Base-by-base conservation (phyloP, 768 basidiomycete genomes). In the Rhizopogon vinicolor region DNA sequence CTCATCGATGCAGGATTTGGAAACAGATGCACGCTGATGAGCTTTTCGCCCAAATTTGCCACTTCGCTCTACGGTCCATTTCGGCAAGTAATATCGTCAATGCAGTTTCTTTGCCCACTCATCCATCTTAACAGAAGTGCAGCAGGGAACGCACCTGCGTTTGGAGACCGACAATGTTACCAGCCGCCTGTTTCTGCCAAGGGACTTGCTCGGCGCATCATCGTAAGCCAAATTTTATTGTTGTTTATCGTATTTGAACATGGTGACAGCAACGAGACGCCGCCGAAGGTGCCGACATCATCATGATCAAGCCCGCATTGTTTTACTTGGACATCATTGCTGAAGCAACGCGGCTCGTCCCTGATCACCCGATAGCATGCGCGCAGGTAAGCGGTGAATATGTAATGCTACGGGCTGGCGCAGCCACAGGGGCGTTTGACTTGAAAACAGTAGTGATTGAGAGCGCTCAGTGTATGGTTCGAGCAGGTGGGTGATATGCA, bases 41-140 rank as follows among this genome's bases (percentile, higher is more conserved):
- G 87, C 46, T 99, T 98, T 68, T 90, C 91, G 7, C 96, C 96
- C 56, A 99, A 99, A 71, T 99, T 99, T 63, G 94, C 96, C 6
- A 25, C 22, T 25, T 25, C 22, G 22, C 22, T 25, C 22, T 25
- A 25, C 95, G 92, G 63, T 80, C 83, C 13, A 70, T 97, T 55
- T 97, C 95, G 68, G 93, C 13, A 16, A 7, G 35, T 28, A 25
- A 22, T 9, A 33, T 19, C 4, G 31, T 31, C 7, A 7, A 31
- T 6, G 9, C 7, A 31, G 2, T 9, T 25, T 25, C 3, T 31
- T 31, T 31, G 31, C 62, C 82, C 84, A 5, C 69, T 98, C 56
- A 98, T 98, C 68, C 96, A 96, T 1, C 96, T 96, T 1, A 98
- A 98, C 82, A 96, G 95, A 63, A 96, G 98, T 60, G 95, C 95